A percentile compares a stretch with the other conserved stretches of the same genome.
phyloP scores from a whole-genome alignment of 257 asterid genomes.

The Hygrophila difformis region DNA sequence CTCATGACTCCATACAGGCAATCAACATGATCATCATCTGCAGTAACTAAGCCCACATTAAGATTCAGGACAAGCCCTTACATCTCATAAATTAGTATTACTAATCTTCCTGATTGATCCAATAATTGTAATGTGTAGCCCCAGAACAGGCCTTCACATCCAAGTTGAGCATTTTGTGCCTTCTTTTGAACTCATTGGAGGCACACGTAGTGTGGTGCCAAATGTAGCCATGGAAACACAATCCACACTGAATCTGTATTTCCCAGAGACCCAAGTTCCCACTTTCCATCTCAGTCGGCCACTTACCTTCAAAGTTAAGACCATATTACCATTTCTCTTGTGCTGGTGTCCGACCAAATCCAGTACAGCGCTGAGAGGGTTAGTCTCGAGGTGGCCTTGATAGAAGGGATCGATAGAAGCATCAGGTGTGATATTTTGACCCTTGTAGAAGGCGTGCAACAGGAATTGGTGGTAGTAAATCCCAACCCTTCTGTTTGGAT shows the following conservation, averaged over 20 bases:
- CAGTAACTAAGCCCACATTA: too few species aligned
- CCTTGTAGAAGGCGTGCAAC: slow-evolving; percentile 59
- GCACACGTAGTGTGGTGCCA: slow-evolving; percentile 40
- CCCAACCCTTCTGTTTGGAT: slow-evolving; percentile 76
- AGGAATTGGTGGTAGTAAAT: slow-evolving; percentile 63
- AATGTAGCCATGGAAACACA: slow-evolving; percentile 63
- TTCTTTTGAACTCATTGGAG: slow-evolving; percentile 43
- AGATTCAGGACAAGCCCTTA: too few species aligned
- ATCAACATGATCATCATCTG: too few species aligned
- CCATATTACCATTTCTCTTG: slow-evolving; percentile 37
- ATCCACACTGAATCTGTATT: slow-evolving; percentile 55
- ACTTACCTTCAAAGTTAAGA: slow-evolving; percentile 37
- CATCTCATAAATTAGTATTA: too few species aligned
- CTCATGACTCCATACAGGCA: too few species aligned
- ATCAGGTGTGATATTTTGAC: slow-evolving; percentile 53
- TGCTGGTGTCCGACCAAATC: slow-evolving; percentile 40
- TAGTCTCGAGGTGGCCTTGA: slow-evolving; percentile 62
- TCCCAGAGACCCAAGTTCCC: slow-evolving; percentile 90
- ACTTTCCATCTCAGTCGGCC: slow-evolving; percentile 85
- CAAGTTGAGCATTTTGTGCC: slow-evolving; percentile 70
- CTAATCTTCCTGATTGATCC: too few species aligned
- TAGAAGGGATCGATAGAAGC: slow-evolving; percentile 62
- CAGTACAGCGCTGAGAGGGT: slow-evolving; percentile 39
- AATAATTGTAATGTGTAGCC: too few species aligned
- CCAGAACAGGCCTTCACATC: slow-evolving; percentile 43